Conservation (phyloP, 2,329 filamentous ascomycete species). For the Hortaea werneckii region DNA sequence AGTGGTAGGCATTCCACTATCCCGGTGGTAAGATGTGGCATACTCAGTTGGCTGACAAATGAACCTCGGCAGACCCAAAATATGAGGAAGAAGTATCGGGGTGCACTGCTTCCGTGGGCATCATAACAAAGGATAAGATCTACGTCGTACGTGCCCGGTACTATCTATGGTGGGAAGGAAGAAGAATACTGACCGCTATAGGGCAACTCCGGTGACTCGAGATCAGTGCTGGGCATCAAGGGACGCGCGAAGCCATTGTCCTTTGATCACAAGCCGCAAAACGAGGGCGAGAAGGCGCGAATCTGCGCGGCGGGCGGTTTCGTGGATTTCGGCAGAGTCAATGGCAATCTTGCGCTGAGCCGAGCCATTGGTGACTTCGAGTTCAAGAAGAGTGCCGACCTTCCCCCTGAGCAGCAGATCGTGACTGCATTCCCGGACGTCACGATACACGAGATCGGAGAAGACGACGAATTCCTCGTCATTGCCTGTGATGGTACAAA, state of each 20-base stretch:
- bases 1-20: slow-evolving; percentile 58
- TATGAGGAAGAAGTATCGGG: slow-evolving; percentile 98
- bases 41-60: slow-evolving; percentile 15
- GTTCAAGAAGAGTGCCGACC: slow-evolving; percentile 97
- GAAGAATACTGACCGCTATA: slow-evolving; percentile 30
- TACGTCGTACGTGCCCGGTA: slow-evolving; percentile 64
- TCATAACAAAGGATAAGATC: slow-evolving; percentile 85
- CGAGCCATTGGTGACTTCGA: slow-evolving; percentile 98
- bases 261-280: slow-evolving; percentile 98
- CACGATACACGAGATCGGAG: slow-evolving; percentile 75
- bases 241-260: slow-evolving; percentile 94
- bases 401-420: slow-evolving; percentile 96
- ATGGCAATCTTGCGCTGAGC: slow-evolving; percentile 92
- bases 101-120: slow-evolving; percentile 85
- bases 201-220: slow-evolving; percentile 95
- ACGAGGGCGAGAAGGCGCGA: slow-evolving; percentile 92
- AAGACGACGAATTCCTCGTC: slow-evolving; percentile 92
- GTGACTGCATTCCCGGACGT: slow-evolving; percentile 96
- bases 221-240: slow-evolving; percentile 91
- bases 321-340: slow-evolving; percentile 96
- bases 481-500: slow-evolving; percentile 80
- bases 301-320: slow-evolving; percentile 95
- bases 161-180: neutral
- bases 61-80: slow-evolving; percentile 60
- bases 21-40: neutral